Evolutionary conservation across 2,329 filamentous ascomycete species (phyloP), one percentile per base, ranked within the genome.

Genomic region (Xenosphaeropsis pyriputrescens): DNA sequence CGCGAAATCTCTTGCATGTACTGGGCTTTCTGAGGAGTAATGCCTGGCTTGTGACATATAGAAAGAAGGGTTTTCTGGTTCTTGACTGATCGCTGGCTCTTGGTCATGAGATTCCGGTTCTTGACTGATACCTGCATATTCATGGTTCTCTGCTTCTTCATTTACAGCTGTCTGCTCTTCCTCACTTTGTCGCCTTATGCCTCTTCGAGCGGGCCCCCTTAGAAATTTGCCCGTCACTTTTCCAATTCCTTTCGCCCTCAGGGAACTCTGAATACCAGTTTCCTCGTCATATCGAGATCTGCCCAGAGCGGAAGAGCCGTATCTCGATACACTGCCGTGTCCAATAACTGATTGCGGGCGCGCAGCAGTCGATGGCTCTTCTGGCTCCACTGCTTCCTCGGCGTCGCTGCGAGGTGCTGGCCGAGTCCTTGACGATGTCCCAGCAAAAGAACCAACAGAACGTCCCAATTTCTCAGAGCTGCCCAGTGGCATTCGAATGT

Each of bases 141-240:
- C 44, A 8, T 51, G 50, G 30, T 41, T 50, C 34, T 53, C 42
- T 14, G 49, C 47, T 43, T 47, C 38, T 45, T 54, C 45, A 54
- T 62, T 41, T 56, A 47, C 40, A 34, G 51, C 51, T 36, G 57
- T 62, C 32, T 61, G 51, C 35, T 64, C 61, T 34, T 66, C 63
- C 34, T 64, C 62, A 38, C 60, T 62, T 38, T 70, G 70, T 41
- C 75, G 64, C 45, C 77, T 68, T 43, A 81, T 70, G 18, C 83
- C 85, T 47, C 85, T 69, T 39, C 85, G 72, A 15, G 85, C 82
- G 18, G 85, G 85, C 1, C 82, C 84, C 47, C 82, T 85, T 16
- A 91, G 63, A 46, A 89, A 88, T 42, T 75, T 80, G 1, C 84
- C 85, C 2, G 79, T 73, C 6, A 80, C 66, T 56, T 84, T 83